A percentile compares a stretch with the other conserved stretches of the same genome.
These are phyloP conservation scores for Ramalina peruviana DNA, from an alignment of 495 filamentous ascomycete species.

Conservation along the genomic window DNA sequence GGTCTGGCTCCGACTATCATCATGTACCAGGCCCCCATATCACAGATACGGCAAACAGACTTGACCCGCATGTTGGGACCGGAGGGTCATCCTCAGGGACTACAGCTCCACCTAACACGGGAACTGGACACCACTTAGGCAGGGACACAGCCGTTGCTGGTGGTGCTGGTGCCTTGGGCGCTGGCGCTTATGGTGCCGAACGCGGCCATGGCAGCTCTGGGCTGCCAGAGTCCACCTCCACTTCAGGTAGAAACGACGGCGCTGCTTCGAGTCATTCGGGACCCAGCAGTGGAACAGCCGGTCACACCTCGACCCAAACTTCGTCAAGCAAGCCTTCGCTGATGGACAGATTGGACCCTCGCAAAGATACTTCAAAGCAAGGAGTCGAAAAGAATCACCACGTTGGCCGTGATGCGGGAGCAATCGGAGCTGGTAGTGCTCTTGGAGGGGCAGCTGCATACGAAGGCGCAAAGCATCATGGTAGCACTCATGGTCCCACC, in stretches of 20 bases:
- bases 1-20: not conserved
- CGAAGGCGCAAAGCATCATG: slow-evolving; percentile 8
- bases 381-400: slow-evolving; percentile 2
- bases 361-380: slow-evolving; percentile 13
- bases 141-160: slow-evolving; percentile 8
- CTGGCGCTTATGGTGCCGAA: slow-evolving; percentile 10
- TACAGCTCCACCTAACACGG: not conserved
- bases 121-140: slow-evolving; percentile 3
- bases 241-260: not conserved
- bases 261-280: not conserved
- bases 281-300: not conserved
- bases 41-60: slow-evolving; percentile 31
- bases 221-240: not conserved
- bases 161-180: slow-evolving; percentile 10
- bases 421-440: slow-evolving; percentile 7
- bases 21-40: slow-evolving; percentile 28
- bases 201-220: not conserved
- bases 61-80: slow-evolving; percentile 33
- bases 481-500: not conserved
- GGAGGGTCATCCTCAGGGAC: not conserved
- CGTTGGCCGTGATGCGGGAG: slow-evolving; percentile 10
- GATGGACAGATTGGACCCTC: slow-evolving; percentile 38
- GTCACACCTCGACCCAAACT: not conserved
- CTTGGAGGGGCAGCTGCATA: slow-evolving; percentile 1
- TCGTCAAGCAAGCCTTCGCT: slow-evolving; percentile 8